These are phyloP conservation scores for Aspergillus caelatus DNA, from an alignment of 2,329 filamentous ascomycete genomes.

Conservation along the genomic window DNA sequence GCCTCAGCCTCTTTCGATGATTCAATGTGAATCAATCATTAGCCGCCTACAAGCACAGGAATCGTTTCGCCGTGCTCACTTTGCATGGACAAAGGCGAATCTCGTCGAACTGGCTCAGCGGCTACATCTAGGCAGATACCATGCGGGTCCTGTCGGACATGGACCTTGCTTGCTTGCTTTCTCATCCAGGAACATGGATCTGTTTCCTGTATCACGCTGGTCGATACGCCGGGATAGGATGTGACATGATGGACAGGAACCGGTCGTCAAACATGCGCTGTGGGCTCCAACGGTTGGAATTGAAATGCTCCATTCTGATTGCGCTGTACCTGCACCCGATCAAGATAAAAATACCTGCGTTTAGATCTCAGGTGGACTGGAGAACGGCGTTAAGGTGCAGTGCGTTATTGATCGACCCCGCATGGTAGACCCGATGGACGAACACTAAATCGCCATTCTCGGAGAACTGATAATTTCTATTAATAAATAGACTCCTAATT, in stretches of 20 bases:
- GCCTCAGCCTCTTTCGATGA: not conserved
- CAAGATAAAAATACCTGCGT: slow-evolving; percentile 3
- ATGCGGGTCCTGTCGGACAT: not conserved
- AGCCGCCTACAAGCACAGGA: not conserved
- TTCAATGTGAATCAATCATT: not conserved
- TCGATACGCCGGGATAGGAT: not conserved
- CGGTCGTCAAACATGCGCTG: not conserved
- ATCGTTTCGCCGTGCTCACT: not conserved
- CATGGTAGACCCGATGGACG: not conserved
- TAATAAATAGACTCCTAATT: slow-evolving; percentile 2
- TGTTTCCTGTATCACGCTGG: not conserved
- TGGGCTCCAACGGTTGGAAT: not conserved
- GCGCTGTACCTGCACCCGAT: not conserved
- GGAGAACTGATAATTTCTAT: not conserved
- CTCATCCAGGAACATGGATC: not conserved
- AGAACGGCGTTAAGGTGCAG: not conserved
- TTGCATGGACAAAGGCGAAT: not conserved
- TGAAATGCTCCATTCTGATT: not conserved
- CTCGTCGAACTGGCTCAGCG: not conserved
- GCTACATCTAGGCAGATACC: not conserved
- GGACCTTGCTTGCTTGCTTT: not conserved
- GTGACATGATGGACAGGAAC: not conserved
- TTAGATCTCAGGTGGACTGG: not conserved
- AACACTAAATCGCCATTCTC: not conserved
- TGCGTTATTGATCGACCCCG: slow-evolving; percentile 4